Base-by-base conservation (phyloP, 108 stramenopile species). In the Parietichytrium sp. region DNA sequence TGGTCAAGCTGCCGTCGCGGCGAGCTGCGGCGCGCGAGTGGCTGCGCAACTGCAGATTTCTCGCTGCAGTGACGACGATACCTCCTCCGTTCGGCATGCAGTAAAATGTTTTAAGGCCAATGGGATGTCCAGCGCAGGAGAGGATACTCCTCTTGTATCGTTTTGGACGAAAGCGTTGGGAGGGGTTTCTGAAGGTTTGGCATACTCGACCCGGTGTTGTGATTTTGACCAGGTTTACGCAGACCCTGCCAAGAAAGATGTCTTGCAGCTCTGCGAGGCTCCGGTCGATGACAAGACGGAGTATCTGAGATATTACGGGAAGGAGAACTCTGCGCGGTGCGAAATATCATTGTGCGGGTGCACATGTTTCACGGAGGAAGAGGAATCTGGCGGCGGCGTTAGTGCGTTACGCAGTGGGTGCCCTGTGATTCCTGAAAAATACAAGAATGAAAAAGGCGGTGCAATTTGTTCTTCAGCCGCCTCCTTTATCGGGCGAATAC, bases 211-310 rank as follows among this genome's bases (percentile, higher is more conserved):
- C 6, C 61, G 61, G 38, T 72, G 61, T 42, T 72, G 61, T 42
- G 61, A 72, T 42, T 25, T 45, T 20, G 61, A 72, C 33, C 61
- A 72, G 42, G 61, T 72, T 25, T 33, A 33, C 33, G 61, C 36
- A 10, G 45, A 72, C 25, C 20, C 23, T 16, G 36, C 61, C 4
- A 72, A 72, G n/a, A n/a, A n/a, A n/a, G n/a, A n/a, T 27, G 61
- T 45, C 38, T 42, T 72, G 38, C 38, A 72, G 42, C 61, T 72
- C 61, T 72, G 61, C 61, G n/a, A 25, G n/a, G 61, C 61, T 7
- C 20, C 61, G 23, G 10, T 72, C 18, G 16, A 33, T 6, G 13
- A 23, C 33, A 13, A 10, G 10, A 12, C 33, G 23, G 61, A 72
- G 20, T 42, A 33, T 20, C 45, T 72, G 10, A 33, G 61, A 33